These are phyloP conservation scores for Aspergillus ochraceus DNA, from an alignment of 2,329 filamentous ascomycete genomes.

Conservation along the genomic window DNA sequence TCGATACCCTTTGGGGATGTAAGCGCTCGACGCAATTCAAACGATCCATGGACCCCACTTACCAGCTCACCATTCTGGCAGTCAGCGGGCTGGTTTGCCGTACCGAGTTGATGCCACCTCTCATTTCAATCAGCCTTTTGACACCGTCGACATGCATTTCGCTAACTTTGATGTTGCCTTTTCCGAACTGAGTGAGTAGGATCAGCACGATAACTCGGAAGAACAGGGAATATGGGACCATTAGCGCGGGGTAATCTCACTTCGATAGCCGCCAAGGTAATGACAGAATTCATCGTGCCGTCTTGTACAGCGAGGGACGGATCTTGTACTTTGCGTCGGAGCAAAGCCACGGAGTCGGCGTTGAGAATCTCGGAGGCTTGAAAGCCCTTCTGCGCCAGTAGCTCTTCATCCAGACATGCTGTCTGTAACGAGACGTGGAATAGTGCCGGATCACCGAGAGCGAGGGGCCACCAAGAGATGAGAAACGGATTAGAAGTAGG, in stretches of 20 bases:
- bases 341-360: slow-evolving; percentile 56
- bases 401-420: slow-evolving; percentile 57
- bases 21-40: background rate
- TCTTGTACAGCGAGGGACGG: slow-evolving; percentile 51
- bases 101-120: slow-evolving; percentile 53
- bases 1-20: slow-evolving; percentile 51
- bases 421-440: slow-evolving; percentile 63
- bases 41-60: slow-evolving; percentile 16
- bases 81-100: slow-evolving; percentile 54
- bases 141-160: slow-evolving; percentile 53
- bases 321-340: slow-evolving; percentile 53
- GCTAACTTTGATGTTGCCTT: slow-evolving; percentile 49
- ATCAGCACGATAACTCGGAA: slow-evolving; percentile 5
- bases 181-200: slow-evolving; percentile 47
- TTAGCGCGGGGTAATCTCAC: slow-evolving; percentile 35
- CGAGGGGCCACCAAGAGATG: slow-evolving; percentile 61
- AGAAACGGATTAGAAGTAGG: slow-evolving; percentile 58
- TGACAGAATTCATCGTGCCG: slow-evolving; percentile 57
- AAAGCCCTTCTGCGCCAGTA: slow-evolving; percentile 54
- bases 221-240: background rate
- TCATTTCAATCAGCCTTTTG: slow-evolving; percentile 49
- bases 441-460: slow-evolving; percentile 56
- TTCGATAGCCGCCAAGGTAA: slow-evolving; percentile 60
- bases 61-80: slow-evolving; percentile 58
- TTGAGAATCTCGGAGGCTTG: slow-evolving; percentile 56